These are phyloP conservation scores for Phtheirospermum japonicum DNA, from an alignment of 257 asterid species.

Conservation along the genomic window DNA sequence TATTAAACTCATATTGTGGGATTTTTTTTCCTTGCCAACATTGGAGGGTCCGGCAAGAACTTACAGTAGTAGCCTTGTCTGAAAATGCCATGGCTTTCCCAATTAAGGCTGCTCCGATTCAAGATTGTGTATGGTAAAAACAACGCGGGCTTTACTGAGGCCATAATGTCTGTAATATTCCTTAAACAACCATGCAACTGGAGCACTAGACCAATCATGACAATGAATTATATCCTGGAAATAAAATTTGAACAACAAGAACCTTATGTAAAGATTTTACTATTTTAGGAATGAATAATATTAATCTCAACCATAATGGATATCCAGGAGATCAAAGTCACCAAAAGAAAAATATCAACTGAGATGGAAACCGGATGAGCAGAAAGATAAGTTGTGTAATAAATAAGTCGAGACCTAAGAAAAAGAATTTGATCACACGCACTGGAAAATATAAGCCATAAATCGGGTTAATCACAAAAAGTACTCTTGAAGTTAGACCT, in stretches of 20 bases:
- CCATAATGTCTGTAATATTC: slow-evolving; percentile 82
- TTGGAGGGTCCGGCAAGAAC: slow-evolving; percentile 28
- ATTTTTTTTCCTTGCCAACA: slow-evolving; percentile 13
- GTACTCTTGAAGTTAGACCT: too few relatives aligned
- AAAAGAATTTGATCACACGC: slow-evolving; percentile 5
- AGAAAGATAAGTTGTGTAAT: slow-evolving; percentile 10
- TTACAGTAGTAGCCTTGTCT: slow-evolving; percentile 92
- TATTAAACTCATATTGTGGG: slow-evolving; percentile 11
- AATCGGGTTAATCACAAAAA: not conserved
- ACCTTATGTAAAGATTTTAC: slow-evolving; percentile 15
- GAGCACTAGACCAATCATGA: slow-evolving; percentile 99
- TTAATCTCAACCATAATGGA: slow-evolving; percentile 18
- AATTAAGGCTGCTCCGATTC: slow-evolving; percentile 81
- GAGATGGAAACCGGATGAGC: not conserved
- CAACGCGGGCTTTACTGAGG: slow-evolving; percentile 83
- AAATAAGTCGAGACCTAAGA: slow-evolving; percentile 7
- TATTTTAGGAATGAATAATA: slow-evolving; percentile 15
- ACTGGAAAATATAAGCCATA: not conserved
- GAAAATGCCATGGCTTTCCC: slow-evolving; percentile 74
- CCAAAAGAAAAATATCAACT: too few relatives aligned
- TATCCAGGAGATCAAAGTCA: slow-evolving; percentile 21
- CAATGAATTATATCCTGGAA: slow-evolving; percentile 92
- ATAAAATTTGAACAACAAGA: slow-evolving; percentile 22
- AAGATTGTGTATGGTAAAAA: slow-evolving; percentile 96
- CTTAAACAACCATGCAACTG: slow-evolving; percentile 93